Conservation (phyloP, 768 basidiomycete species). For the Termitomyces sp. region DNA sequence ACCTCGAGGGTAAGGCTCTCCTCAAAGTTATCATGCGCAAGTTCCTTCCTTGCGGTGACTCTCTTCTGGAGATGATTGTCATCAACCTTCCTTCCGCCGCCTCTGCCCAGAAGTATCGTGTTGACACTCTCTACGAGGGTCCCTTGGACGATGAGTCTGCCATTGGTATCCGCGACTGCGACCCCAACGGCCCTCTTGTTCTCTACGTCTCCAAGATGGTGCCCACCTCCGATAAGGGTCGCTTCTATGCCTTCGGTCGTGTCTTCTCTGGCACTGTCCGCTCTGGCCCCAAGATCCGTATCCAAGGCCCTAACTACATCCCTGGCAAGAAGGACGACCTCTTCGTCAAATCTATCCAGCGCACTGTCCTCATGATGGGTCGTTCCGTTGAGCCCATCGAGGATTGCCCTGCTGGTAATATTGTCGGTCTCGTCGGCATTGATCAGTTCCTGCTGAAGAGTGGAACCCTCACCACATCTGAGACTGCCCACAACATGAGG, state of each 20-base stretch:
- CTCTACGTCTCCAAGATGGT: conserved; percentile 99
- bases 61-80: conserved; percentile 99
- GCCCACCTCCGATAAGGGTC: conserved; percentile 98
- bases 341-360: conserved; percentile 96
- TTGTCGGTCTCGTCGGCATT: conserved; percentile 97
- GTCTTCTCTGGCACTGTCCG: conserved; percentile 98
- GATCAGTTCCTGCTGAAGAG: conserved; percentile 99
- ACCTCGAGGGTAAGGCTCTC: conserved; percentile 90
- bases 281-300: conserved; percentile 96
- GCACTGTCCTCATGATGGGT: conserved; percentile 99
- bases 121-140: conserved; percentile 98
- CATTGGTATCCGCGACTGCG: conserved; percentile 96
- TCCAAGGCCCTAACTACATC: conserved; percentile 97
- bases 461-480: conserved; percentile 94
- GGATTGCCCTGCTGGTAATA: conserved; percentile 98
- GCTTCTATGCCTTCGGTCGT: conserved; percentile 99
- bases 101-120: conserved; percentile 96
- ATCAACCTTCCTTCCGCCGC: conserved; percentile 96
- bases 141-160: conserved; percentile 99
- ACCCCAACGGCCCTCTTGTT: conserved; percentile 93
- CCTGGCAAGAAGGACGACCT: conserved; percentile 98
- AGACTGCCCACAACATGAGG: conserved; percentile 99
- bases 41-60: conserved; percentile 97
- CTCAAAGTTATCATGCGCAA: conserved; percentile 99
- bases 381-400: conserved; percentile 96